These are phyloP conservation scores for Ramaria sp. DNA, from an alignment of 768 basidiomycete genomes.

Conservation along the genomic window DNA sequence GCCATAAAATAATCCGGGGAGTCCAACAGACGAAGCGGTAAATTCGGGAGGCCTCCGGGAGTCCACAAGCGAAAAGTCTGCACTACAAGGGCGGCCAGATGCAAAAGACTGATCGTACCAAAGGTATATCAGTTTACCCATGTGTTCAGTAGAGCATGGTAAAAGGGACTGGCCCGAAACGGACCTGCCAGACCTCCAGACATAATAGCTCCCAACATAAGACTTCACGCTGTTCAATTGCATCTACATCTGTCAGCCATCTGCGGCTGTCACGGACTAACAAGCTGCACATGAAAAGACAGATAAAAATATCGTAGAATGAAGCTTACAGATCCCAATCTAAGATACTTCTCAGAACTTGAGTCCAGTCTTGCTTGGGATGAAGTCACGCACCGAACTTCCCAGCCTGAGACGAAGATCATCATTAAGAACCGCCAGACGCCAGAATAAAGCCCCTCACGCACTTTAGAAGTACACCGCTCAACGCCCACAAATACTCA, in stretches of 20 bases:
- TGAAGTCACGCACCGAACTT: neutral
- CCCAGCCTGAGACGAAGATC: neutral
- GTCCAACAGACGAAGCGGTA: neutral
- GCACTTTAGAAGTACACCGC: neutral
- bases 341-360: neutral
- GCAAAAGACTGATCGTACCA: neutral
- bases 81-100: neutral
- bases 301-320: neutral
- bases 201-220: constrained; percentile 2
- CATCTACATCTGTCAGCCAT: constrained; percentile 5
- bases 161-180: neutral
- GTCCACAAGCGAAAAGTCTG: neutral
- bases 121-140: neutral
- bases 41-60: constrained; percentile 1
- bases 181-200: constrained; percentile 1
- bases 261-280: constrained; percentile 3
- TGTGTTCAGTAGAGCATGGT: neutral
- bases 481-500: neutral
- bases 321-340: constrained; percentile 3
- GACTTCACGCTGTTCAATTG: neutral
- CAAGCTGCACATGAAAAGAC: neutral
- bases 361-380: neutral
- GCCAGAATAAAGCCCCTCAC: neutral
- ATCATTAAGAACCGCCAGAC: neutral
- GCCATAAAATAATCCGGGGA: neutral